Base-by-base conservation (phyloP, 805 yeast species). In the Zygosaccharomyces pseudorouxii region DNA sequence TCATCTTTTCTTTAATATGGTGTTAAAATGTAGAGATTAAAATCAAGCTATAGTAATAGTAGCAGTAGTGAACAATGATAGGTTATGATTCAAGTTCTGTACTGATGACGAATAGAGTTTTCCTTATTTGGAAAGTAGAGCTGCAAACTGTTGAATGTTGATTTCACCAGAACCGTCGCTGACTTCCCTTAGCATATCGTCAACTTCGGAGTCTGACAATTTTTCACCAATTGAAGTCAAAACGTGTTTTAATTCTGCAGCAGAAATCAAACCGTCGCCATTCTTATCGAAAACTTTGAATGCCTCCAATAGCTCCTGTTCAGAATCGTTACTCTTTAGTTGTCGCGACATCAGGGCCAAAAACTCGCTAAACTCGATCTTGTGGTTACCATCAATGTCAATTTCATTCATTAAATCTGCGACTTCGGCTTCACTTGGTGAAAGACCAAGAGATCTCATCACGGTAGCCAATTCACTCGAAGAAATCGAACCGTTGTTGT, bases 381-480 rank as follows among this genome's bases (percentile, higher is more conserved):
- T 77, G 35, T 97, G 97, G 71, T 93, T 95, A 59, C 92, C 92
- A 73, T 93, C 93, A 53, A 85, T 84, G 69, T 93, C 99, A 46
- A 93, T 95, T 72, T 93, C 99, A 69, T 92, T 92, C 76, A 93
- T 88, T 85, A 93, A 82, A 68, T 93, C 99, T 48, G 93, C 86
- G 62, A 93, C 84, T 71, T 93, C 99, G 56, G 89, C 82, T 70
- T 93, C 98, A 44, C 95, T 83, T 31, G 99, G 99, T 63, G 92
- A 92, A 71, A 89, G 93, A 45, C 99, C 99, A 64, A 93, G 77
- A n/a, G 97, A 88, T 73, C 99, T 85, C 99, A 93, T 93, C 46
- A 93, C 99, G 3, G 97, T 89, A 56, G 98, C 97, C 58, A 93
- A 78, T 72, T 93, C 99, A 64, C 87, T 80, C 59, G 97, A 87